Evolutionary conservation across 176 grass and related monocot species (phyloP), one percentile per base, ranked within the genome.

Genomic region (Eragrostis curvula): DNA sequence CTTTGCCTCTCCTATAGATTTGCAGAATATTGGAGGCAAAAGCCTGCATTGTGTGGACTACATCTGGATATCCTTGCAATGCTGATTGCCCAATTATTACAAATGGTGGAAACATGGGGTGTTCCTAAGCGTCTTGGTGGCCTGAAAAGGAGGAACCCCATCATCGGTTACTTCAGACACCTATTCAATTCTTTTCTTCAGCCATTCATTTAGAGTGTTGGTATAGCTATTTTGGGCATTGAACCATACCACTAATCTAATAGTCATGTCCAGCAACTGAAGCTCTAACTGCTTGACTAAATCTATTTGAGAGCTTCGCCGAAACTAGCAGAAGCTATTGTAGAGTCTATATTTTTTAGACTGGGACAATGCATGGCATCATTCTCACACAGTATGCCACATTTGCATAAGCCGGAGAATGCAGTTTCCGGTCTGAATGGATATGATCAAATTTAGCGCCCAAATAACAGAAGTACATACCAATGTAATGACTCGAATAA

Each of bases 321-420:
- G 66, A 87, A 74, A 60, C 74, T 83, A 83, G 69, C 40, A 79
- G 39, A 14, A 29, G 74, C 51, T 42, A 92, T 50, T 42, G 15
- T 81, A 10, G 73, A 81, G 62, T 94, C 78, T n/a, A 88, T 57
- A 41, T n/a, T 58, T n/a, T 83, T 83, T 84, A 69, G 80, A 87
- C 88, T 90, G 77, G 58, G 78, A 91, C 52, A 92, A 57, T 39
- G 85, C 95, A 7, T 79, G 80, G 16, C 53, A 75, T 28, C 95
- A 92, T 81, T 94, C 81, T 78, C 75, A 82, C 88, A 94, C 91
- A 23, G 81, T 61, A 67, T 87, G 73, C 95, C 92, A 97, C 92
- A 97, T 97, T 74, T 66, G 71, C 62, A 71, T 86, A 27, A 97
- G 79, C 92, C 92, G 94, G 86, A 46, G 81, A 92, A 43, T 23